phyloP scores from a whole-genome alignment of 495 filamentous ascomycete species.

The Talaromyces stipitatus region DNA sequence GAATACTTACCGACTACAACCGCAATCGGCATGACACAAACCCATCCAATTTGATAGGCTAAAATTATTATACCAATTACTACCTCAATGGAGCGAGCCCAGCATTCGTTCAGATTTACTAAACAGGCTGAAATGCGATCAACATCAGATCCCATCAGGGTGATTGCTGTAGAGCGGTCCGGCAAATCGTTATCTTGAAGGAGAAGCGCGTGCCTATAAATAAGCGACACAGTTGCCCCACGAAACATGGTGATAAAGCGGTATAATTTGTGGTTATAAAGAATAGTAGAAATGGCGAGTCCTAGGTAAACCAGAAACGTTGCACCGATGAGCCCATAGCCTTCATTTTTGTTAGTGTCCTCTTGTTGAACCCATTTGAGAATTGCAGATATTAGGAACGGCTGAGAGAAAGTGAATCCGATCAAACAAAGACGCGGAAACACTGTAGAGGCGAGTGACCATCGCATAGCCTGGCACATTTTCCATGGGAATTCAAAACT shows the following conservation, averaged over 20 bases:
- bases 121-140: constrained; percentile 36
- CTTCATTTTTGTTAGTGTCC: constrained; percentile 30
- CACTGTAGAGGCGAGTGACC: constrained; percentile 37
- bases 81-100: constrained; percentile 47
- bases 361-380: constrained; percentile 34
- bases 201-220: constrained; percentile 43
- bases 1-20: constrained; percentile 32
- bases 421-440: constrained; percentile 46
- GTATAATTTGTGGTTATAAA: neutral
- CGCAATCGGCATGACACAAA: constrained; percentile 36
- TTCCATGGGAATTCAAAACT: neutral
- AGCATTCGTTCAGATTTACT: constrained; percentile 35
- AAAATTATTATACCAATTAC: constrained; percentile 44
- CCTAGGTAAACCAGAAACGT: constrained; percentile 39
- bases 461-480: constrained; percentile 29
- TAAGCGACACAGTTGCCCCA: constrained; percentile 46
- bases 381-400: constrained; percentile 52
- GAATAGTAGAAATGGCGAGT: constrained; percentile 28
- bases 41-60: constrained; percentile 40
- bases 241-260: constrained; percentile 49
- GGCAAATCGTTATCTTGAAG: constrained; percentile 33
- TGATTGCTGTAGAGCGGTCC: constrained; percentile 35
- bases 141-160: constrained; percentile 51
- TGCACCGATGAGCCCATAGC: constrained; percentile 47
- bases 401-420: constrained; percentile 55